Conservation (phyloP, 352 stramenopile species). For the Phytopythium oedochilum region DNA sequence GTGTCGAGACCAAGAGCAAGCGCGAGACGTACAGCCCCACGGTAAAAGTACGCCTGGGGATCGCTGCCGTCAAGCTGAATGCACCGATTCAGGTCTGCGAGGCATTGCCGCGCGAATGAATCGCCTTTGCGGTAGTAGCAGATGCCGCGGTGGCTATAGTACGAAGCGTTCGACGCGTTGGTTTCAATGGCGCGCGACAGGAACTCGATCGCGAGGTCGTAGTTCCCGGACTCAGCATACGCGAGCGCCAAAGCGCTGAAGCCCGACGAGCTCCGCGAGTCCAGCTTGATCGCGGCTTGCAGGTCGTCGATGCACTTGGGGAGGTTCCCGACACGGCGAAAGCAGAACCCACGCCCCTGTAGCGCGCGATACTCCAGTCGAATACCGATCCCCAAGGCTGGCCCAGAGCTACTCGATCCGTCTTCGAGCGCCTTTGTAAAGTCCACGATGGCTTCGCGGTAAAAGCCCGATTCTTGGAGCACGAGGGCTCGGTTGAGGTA, state of each 20-base stretch:
- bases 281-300: conserved; percentile 61
- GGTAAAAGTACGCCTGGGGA: conserved; percentile 73
- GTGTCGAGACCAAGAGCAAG: conserved; percentile 45
- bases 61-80: conserved; percentile 75
- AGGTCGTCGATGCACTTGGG: conserved; percentile 72
- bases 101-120: conserved; percentile 39
- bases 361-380: conserved; percentile 67
- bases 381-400: conserved; percentile 25
- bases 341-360: conserved; percentile 64
- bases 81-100: conserved; percentile 65
- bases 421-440: conserved; percentile 76
- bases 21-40: conserved; percentile 57
- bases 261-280: conserved; percentile 53
- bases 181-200: conserved; percentile 64
- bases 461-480: conserved; percentile 59
- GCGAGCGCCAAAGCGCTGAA: conserved; percentile 62
- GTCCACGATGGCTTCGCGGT: conserved; percentile 62
- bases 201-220: conserved; percentile 52
- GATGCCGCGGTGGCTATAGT: conserved; percentile 62
- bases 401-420: conserved; percentile 17
- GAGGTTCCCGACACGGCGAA: conserved; percentile 48
- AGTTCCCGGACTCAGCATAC: conserved; percentile 49
- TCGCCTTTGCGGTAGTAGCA: conserved; percentile 69
- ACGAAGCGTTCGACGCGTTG: conserved; percentile 48
- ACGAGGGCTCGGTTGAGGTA: conserved; percentile 78